A percentile compares a stretch with the other conserved stretches of the same genome.
Evolutionary conservation across 129 eudicot genomes (phyloP).

Genomic region (Cynara cardunculus): DNA sequence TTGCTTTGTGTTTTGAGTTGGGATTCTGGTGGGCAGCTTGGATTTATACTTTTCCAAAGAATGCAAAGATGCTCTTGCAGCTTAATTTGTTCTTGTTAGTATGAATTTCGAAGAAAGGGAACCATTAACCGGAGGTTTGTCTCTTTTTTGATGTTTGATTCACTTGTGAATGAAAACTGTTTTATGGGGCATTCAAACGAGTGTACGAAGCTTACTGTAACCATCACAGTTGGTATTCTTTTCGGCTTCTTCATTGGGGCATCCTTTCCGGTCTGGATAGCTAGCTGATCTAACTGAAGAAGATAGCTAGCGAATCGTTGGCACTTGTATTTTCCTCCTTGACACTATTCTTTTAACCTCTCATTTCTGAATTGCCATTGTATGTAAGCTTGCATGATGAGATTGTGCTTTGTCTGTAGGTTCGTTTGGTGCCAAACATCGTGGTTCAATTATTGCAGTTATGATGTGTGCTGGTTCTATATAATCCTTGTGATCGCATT

Average conservation of each 20-base stretch:
- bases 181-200: constrained; percentile 49
- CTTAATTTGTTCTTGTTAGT: constrained; percentile 9
- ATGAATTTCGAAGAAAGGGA: constrained; percentile 33
- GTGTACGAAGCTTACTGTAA: constrained; percentile 37
- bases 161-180: not conserved
- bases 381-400: too few relatives aligned
- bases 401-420: too few relatives aligned
- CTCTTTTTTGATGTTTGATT: not conserved
- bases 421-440: too few relatives aligned
- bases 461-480: too few relatives aligned
- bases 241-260: constrained; percentile 75
- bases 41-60: not conserved
- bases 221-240: constrained; percentile 49
- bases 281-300: too few relatives aligned
- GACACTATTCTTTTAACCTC: too few relatives aligned
- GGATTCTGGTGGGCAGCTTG: not conserved
- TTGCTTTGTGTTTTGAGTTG: not conserved
- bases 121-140: constrained; percentile 15
- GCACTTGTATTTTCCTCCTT: too few relatives aligned
- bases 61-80: constrained; percentile 18
- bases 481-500: too few relatives aligned
- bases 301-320: too few relatives aligned
- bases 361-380: too few relatives aligned
- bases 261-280: constrained; percentile 46
- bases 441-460: too few relatives aligned